These are phyloP conservation scores for Metarhizium robertsii DNA, from an alignment of 2,329 filamentous ascomycete genomes.

Conservation along the genomic window DNA sequence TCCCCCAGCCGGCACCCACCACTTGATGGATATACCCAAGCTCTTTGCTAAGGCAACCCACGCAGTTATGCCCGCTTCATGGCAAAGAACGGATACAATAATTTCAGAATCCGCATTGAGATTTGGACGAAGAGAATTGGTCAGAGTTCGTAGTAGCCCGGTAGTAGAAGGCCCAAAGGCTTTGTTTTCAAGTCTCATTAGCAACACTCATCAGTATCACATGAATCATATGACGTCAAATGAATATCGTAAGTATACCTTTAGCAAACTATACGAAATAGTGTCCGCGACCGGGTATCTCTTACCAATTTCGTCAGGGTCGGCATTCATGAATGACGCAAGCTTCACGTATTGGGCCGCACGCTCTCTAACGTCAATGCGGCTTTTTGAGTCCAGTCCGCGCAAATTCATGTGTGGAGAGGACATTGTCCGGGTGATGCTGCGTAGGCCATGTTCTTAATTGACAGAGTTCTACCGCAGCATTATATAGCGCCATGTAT, in stretches of 20 bases:
- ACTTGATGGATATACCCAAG: neutral
- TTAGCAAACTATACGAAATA: too few relatives aligned
- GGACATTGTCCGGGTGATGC: slow-evolving; percentile 7
- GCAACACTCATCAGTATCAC: neutral
- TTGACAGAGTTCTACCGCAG: neutral
- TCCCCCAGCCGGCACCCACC: neutral
- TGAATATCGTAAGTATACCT: too few relatives aligned
- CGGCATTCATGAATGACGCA: slow-evolving; percentile 5
- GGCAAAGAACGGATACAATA: slow-evolving; percentile 61
- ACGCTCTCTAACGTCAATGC: slow-evolving; percentile 1
- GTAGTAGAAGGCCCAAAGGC: slow-evolving; percentile 61
- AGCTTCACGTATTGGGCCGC: neutral
- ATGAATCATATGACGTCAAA: too few relatives aligned
- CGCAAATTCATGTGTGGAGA: slow-evolving; percentile 7
- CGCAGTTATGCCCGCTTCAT: slow-evolving; percentile 66
- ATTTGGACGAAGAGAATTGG: slow-evolving; percentile 31
- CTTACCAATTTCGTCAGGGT: slow-evolving; percentile 6
- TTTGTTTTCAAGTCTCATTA: neutral
- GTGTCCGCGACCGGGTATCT: neutral
- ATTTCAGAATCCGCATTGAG: slow-evolving; percentile 53
- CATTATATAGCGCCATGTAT: neutral
- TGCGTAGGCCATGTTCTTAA: neutral
- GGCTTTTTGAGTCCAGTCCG: slow-evolving; percentile 7
- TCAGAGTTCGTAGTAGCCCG: slow-evolving; percentile 64
- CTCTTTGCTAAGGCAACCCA: slow-evolving; percentile 60